Percentiles rank a stretch among this genome's conserved stretches.
Conservation (phyloP, 768 basidiomycete genomes). For the Mycena crocata region DNA sequence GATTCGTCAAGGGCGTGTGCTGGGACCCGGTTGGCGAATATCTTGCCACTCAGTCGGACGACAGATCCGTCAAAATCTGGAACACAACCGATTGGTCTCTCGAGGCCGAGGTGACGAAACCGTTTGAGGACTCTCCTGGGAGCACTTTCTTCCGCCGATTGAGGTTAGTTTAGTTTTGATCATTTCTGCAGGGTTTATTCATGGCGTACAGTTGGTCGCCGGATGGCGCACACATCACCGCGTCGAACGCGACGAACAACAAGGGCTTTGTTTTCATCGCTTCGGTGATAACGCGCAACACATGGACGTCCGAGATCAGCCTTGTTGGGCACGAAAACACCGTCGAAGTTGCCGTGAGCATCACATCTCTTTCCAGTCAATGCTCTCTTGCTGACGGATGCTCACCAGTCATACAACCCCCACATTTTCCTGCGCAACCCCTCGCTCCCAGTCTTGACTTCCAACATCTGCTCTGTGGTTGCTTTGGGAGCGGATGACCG, state of each 20-base stretch:
- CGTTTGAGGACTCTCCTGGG: conserved; percentile 93
- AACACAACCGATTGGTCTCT: conserved; percentile 91
- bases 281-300: conserved; percentile 89
- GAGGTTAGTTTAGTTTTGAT: conserved; percentile 63
- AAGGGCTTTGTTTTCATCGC: conserved; percentile 98
- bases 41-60: conserved; percentile 97
- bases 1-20: conserved; percentile 98
- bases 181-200: not conserved
- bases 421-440: conserved; percentile 91
- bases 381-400: conserved; percentile 12
- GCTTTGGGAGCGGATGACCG: conserved; percentile 95
- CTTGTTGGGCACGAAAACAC: conserved; percentile 98
- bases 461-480: conserved; percentile 91
- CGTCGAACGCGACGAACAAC: conserved; percentile 97
- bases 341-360: conserved; percentile 89
- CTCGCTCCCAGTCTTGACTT: conserved; percentile 71
- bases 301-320: conserved; percentile 93
- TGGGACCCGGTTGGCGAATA: conserved; percentile 99
- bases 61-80: conserved; percentile 97
- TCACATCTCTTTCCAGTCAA: not conserved
- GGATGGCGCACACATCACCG: conserved; percentile 98
- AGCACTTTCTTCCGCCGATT: conserved; percentile 94
- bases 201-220: conserved; percentile 88
- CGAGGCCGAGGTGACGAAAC: conserved; percentile 87
- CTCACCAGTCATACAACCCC: conserved; percentile 87